Evolutionary conservation across 2,329 filamentous ascomycete genomes (phyloP).

Genomic region (Neopestalotiopsis sp.): DNA sequence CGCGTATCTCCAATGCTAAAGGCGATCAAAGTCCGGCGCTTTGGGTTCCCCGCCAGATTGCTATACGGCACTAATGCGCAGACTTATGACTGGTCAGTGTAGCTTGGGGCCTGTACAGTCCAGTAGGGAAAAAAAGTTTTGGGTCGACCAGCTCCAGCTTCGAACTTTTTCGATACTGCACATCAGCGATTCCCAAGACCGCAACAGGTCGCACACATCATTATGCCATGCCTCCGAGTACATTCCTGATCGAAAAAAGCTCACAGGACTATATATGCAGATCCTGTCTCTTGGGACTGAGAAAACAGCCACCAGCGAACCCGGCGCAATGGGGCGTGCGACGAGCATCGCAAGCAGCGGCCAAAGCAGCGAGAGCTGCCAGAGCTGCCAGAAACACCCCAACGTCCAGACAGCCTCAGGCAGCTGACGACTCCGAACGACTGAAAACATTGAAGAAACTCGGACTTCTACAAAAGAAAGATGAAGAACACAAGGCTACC

Average conservation of each 20-base stretch:
- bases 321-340: conserved; percentile 28
- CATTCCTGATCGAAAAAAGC: conserved; percentile 28
- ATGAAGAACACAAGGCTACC: conserved; percentile 25
- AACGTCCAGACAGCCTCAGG: conserved; percentile 17
- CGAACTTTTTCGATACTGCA: conserved; percentile 14
- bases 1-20: too few relatives aligned
- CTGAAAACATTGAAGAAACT: conserved; percentile 31
- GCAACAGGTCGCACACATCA: not conserved
- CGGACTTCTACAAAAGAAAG: conserved; percentile 31
- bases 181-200: conserved; percentile 10
- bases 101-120: not conserved
- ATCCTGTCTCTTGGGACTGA: conserved; percentile 33
- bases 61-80: too few relatives aligned
- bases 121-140: conserved; percentile 17
- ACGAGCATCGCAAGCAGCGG: conserved; percentile 20
- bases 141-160: conserved; percentile 19
- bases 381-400: conserved; percentile 26
- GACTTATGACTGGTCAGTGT: not conserved
- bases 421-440: conserved; percentile 32
- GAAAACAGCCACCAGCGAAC: conserved; percentile 23
- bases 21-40: too few relatives aligned
- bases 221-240: conserved; percentile 33
- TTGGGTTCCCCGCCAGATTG: too few relatives aligned
- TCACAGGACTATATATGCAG: conserved; percentile 36
- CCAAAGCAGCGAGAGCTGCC: not conserved